phyloP scores from a whole-genome alignment of 306 rosid genomes.

The Castanopsis chinensis region DNA sequence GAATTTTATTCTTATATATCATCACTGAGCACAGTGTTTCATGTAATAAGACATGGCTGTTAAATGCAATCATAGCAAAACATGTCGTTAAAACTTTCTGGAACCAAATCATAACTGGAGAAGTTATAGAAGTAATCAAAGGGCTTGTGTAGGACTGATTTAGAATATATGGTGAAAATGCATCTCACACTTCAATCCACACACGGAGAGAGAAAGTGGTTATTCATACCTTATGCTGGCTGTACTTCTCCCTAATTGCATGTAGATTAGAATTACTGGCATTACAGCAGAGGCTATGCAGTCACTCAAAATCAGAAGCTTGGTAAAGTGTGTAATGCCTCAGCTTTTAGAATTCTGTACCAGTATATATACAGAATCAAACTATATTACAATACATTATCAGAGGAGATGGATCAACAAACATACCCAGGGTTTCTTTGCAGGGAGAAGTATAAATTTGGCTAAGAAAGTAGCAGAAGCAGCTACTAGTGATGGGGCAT shows the following conservation, averaged over 20 bases:
- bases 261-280: constrained; percentile 39
- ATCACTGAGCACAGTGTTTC: background rate
- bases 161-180: background rate
- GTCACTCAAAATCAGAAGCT: constrained; percentile 59
- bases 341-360: constrained; percentile 61
- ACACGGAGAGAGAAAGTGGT: background rate
- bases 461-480: constrained; percentile 74
- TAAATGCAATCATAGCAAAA: background rate
- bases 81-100: background rate
- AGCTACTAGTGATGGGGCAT: constrained; percentile 57
- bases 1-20: background rate
- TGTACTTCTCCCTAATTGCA: constrained; percentile 66
- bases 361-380: constrained; percentile 12
- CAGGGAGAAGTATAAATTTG: constrained; percentile 48
- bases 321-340: constrained; percentile 61
- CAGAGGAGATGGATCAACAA: constrained; percentile 3
- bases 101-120: background rate
- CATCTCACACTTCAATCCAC: background rate
- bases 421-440: constrained; percentile 61
- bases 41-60: background rate
- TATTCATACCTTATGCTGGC: constrained; percentile 60
- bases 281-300: constrained; percentile 54
- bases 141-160: background rate
- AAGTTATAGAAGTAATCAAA: background rate
- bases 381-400: background rate